These are phyloP conservation scores for Penicillium subrubescens DNA, from an alignment of 495 filamentous ascomycete genomes.

Conservation along the genomic window DNA sequence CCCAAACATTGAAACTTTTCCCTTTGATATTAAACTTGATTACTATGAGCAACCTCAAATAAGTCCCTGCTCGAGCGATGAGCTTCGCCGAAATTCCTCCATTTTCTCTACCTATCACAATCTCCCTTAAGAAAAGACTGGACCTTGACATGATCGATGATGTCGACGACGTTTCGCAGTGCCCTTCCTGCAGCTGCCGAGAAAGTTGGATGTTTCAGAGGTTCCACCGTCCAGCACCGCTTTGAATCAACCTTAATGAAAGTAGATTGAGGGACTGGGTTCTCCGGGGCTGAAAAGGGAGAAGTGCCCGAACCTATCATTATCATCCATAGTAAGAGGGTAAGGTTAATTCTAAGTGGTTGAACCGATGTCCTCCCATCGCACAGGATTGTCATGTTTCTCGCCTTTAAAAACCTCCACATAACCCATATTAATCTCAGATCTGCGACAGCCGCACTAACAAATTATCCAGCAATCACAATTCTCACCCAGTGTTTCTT, in stretches of 20 bases:
- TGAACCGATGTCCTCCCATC: neutral
- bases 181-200: neutral
- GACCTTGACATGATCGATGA: neutral
- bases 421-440: neutral
- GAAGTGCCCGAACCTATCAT: constrained; percentile 9
- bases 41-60: neutral
- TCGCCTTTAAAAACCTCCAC: neutral
- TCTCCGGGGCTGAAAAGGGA: constrained; percentile 2
- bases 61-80: neutral
- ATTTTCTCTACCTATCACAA: neutral
- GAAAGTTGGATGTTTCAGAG: constrained; percentile 10
- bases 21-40: neutral
- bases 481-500: neutral
- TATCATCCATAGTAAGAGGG: neutral
- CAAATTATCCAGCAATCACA: constrained; percentile 19
- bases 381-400: neutral
- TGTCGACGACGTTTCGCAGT: constrained; percentile 4
- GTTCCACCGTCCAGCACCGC: neutral
- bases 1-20: neutral
- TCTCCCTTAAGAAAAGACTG: neutral
- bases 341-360: neutral
- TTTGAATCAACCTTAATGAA: constrained; percentile 16
- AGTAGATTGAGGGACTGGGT: neutral
- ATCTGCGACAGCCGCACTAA: neutral
- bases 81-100: neutral